A percentile compares a stretch with the other conserved stretches of the same genome.
Evolutionary conservation across 305 asterid species (phyloP).

Genomic region (Withania somnifera): DNA sequence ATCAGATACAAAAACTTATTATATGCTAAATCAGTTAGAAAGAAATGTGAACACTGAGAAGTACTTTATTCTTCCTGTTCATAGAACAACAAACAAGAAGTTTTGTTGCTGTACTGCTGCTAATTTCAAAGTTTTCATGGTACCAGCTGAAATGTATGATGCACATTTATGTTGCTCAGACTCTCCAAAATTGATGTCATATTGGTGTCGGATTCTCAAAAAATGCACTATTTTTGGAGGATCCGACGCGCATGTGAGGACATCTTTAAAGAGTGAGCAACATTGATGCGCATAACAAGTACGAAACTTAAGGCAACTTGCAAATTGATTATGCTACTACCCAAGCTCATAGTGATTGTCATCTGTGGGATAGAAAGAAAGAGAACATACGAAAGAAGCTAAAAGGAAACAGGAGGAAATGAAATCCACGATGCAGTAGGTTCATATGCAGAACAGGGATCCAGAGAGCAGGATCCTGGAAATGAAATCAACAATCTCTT

Average conservation of each 20-base stretch:
- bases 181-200: no score
- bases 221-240: no score
- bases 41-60: background rate
- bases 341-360: background rate
- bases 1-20: background rate
- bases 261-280: no score
- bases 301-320: background rate
- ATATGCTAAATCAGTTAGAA: background rate
- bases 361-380: conserved; percentile 40
- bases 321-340: background rate
- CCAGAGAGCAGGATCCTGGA: conserved; percentile 30
- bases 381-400: conserved; percentile 26
- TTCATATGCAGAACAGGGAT: conserved; percentile 37
- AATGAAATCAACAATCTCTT: conserved; percentile 54
- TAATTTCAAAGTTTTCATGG: no score
- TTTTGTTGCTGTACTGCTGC: no score
- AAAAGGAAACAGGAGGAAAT: conserved; percentile 42
- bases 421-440: conserved; percentile 31
- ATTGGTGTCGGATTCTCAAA: no score
- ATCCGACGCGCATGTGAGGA: no score
- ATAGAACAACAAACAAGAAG: background rate
- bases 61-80: background rate
- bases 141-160: background rate
- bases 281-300: no score
- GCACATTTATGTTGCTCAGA: no score